Conservation (phyloP, 495 filamentous ascomycete species). For the Margaritispora aquatica region DNA sequence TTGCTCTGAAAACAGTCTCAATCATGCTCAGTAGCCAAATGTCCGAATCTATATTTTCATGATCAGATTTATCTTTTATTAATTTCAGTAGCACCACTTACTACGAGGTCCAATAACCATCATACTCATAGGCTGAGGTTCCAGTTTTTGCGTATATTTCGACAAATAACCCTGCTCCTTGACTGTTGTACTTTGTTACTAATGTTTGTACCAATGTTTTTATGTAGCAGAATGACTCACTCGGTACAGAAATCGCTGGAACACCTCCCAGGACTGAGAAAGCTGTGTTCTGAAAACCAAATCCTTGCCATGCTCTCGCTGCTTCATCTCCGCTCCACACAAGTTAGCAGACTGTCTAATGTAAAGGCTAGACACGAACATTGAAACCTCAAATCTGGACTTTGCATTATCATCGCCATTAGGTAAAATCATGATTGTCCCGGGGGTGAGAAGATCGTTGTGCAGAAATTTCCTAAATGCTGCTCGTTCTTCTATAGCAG, state of each 20-base stretch:
- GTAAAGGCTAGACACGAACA: conserved; percentile 1
- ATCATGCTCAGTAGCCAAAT: not conserved
- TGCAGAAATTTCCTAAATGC: conserved; percentile 18
- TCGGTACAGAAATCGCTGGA: conserved; percentile 9
- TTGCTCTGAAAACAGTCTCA: not conserved
- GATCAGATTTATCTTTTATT: not conserved
- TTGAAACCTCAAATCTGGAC: conserved; percentile 10
- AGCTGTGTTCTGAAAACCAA: conserved; percentile 9
- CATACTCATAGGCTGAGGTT: conserved; percentile 5
- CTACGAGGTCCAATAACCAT: not conserved
- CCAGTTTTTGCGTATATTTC: not conserved
- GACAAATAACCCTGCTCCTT: not conserved
- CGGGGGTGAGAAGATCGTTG: conserved; percentile 9
- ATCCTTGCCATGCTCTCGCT: conserved; percentile 13
- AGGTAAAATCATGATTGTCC: conserved; percentile 19
- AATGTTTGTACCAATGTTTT: not conserved
- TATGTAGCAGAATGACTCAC: not conserved
- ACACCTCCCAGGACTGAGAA: conserved; percentile 13
- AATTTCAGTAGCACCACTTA: not conserved
- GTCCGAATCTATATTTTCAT: not conserved
- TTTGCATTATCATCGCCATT: conserved; percentile 3
- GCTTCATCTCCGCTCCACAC: not conserved
- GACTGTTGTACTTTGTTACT: conserved; percentile 2
- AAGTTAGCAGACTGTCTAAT: not conserved
- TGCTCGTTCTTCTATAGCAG: conserved; percentile 3